Evolutionary conservation across 192 early-diverging fungal species (phyloP).

Genomic region (Phycomyces nitens): DNA sequence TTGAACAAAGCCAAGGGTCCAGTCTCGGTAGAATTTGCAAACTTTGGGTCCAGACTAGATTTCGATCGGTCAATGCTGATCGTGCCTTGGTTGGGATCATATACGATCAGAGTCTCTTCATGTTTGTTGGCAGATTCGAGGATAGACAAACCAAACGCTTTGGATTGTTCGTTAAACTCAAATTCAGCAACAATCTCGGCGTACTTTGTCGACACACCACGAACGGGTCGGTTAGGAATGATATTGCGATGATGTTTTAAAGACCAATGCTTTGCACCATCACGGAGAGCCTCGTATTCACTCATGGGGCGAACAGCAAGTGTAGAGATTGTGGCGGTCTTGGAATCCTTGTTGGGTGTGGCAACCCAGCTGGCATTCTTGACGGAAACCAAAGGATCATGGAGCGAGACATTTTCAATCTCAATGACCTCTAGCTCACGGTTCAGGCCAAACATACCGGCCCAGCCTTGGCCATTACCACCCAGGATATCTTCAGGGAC

Average conservation of each 20-base stretch:
- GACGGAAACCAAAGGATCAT: not conserved
- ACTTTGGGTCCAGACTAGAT: conserved; percentile 1
- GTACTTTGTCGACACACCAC: not conserved
- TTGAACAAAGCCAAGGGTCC: conserved; percentile 13
- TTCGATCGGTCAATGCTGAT: conserved; percentile 6
- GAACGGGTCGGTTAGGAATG: not conserved
- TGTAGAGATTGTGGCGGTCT: conserved; percentile 4
- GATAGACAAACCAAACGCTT: not conserved
- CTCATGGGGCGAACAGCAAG: conserved; percentile 6
- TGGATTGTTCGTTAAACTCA: not conserved
- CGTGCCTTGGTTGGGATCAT: not conserved
- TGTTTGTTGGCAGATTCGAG: not conserved
- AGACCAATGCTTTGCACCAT: not conserved
- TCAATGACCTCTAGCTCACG: conserved; percentile 11
- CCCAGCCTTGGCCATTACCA: conserved; percentile 7
- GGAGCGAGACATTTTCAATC: not conserved
- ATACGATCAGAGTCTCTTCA: conserved; percentile 4
- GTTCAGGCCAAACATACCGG: conserved; percentile 9
- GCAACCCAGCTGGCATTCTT: not conserved
- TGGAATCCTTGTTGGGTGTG: not conserved
- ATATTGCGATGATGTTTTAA: not conserved
- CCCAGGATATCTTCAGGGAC: conserved; percentile 13
- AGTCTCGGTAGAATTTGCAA: conserved; percentile 6
- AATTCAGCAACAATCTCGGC: not conserved
- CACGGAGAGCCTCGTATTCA: not conserved